Conservation (phyloP, 1,139 yeast genomes). For the Geotrichum macrosporum region DNA sequence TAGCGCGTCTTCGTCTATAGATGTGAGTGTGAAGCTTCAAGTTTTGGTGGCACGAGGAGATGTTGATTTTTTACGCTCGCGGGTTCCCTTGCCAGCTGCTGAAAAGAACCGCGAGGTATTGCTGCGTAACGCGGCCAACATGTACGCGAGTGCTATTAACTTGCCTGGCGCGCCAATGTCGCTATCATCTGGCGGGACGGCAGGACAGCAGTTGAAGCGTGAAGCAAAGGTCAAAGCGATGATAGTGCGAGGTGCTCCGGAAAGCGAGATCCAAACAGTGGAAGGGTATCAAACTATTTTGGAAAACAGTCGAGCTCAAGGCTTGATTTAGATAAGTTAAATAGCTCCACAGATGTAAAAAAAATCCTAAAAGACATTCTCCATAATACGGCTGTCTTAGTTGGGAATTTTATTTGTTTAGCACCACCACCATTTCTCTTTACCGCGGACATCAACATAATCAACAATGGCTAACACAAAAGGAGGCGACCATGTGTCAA, state of each 20-base stretch:
- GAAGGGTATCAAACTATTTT: constrained; percentile 2
- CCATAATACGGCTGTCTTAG: background rate
- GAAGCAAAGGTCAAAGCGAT: constrained; percentile 10
- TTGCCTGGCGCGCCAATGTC: constrained; percentile 7
- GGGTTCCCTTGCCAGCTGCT: constrained; percentile 25
- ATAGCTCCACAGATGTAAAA: background rate
- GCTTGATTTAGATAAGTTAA: background rate
- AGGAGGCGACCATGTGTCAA: constrained; percentile 12
- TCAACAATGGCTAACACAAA: constrained; percentile 16
- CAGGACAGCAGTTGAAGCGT: constrained; percentile 2
- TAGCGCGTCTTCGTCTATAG: constrained; percentile 7
- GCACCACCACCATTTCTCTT: background rate
- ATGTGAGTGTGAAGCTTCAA: constrained; percentile 19
- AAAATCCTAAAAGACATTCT: background rate
- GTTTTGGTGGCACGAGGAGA: constrained; percentile 31
- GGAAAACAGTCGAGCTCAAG: background rate
- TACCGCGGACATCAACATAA: background rate
- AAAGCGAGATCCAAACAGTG: constrained; percentile 4
- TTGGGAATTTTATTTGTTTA: too few relatives aligned
- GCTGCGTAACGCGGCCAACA: constrained; percentile 27
- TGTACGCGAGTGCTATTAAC: constrained; percentile 27
- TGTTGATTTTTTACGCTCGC: constrained; percentile 29
- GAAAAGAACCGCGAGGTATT: constrained; percentile 25
- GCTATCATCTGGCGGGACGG: constrained; percentile 6
- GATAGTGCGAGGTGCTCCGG: background rate